Conservation (phyloP, 108 stramenopile genomes). For the Pseudonitzschia pungens region DNA sequence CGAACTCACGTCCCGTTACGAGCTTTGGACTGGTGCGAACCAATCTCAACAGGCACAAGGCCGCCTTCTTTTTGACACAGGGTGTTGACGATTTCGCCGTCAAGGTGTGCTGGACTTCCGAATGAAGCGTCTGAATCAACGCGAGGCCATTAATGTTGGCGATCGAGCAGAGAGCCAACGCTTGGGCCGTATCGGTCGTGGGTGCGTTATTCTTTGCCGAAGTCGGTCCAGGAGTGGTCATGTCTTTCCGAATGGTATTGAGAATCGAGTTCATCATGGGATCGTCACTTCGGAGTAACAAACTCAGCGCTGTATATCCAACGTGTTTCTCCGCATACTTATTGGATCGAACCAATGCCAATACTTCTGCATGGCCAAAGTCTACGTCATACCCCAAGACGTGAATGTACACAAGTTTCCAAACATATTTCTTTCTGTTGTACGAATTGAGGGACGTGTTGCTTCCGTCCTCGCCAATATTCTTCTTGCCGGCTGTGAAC, state of each 20-base stretch:
- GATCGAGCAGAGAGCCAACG: constrained; percentile 79
- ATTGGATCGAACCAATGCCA: constrained; percentile 82
- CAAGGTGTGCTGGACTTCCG: constrained; percentile 85
- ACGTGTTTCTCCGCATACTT: constrained; percentile 95
- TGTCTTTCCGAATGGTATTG: constrained; percentile 85
- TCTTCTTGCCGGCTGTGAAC: constrained; percentile 81
- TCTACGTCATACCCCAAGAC: constrained; percentile 99
- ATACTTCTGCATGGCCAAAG: constrained; percentile 96
- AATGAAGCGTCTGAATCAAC: constrained; percentile 83
- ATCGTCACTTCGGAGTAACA: constrained; percentile 88
- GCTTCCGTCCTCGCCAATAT: constrained; percentile 71
- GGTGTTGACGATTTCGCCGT: constrained; percentile 82
- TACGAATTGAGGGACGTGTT: constrained; percentile 85
- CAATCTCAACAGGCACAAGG: constrained; percentile 88
- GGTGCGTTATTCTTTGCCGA: constrained; percentile 58
- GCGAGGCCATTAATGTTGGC: constrained; percentile 88
- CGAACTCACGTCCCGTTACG: constrained; percentile 83
- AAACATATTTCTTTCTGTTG: constrained; percentile 97
- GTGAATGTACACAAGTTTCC: constrained; percentile 99
- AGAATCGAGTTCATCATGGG: constrained; percentile 86
- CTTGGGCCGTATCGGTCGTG: constrained; percentile 70
- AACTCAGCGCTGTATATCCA: constrained; percentile 92
- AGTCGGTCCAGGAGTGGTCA: constrained; percentile 57
- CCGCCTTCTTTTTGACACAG: constrained; percentile 93
- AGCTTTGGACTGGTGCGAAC: constrained; percentile 87